Evolutionary conservation across 768 basidiomycete species (phyloP).

Genomic region (Tricholoma furcatifolium): DNA sequence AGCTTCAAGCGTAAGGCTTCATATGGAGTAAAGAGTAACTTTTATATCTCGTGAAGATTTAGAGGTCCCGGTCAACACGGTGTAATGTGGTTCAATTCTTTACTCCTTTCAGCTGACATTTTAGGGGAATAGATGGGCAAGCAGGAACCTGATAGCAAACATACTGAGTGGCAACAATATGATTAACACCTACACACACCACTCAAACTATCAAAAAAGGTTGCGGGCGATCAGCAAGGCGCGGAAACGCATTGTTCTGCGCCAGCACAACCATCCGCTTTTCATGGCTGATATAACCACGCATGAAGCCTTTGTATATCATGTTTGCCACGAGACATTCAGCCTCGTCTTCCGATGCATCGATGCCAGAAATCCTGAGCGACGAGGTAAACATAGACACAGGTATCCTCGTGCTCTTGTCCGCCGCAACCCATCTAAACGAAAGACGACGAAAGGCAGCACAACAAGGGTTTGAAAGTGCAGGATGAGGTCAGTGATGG

Average conservation of each 20-base stretch:
- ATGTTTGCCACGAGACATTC: conserved; percentile 94
- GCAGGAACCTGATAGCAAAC: background rate
- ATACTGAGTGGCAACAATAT: background rate
- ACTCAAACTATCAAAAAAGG: conserved; percentile 44
- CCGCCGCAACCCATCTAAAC: conserved; percentile 74
- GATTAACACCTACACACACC: background rate
- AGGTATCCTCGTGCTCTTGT: conserved; percentile 76
- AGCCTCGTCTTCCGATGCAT: conserved; percentile 75
- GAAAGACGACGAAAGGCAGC: background rate
- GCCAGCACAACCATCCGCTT: conserved; percentile 93
- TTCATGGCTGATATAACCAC: conserved; percentile 96
- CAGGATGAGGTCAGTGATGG: conserved; percentile 4
- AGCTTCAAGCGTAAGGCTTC: too few relatives aligned
- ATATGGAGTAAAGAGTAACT: too few relatives aligned
- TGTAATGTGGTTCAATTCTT: too few relatives aligned
- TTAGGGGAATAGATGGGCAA: too few relatives aligned
- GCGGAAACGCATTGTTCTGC: conserved; percentile 77
- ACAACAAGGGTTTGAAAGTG: background rate
- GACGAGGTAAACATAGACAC: conserved; percentile 81
- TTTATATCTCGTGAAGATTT: too few relatives aligned
- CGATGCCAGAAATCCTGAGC: conserved; percentile 66
- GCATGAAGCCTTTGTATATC: conserved; percentile 90
- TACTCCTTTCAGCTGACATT: too few relatives aligned
- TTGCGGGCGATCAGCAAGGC: conserved; percentile 57
- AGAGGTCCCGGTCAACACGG: too few relatives aligned